phyloP scores from a whole-genome alignment of 768 basidiomycete species.

The Galerina sulciceps region DNA sequence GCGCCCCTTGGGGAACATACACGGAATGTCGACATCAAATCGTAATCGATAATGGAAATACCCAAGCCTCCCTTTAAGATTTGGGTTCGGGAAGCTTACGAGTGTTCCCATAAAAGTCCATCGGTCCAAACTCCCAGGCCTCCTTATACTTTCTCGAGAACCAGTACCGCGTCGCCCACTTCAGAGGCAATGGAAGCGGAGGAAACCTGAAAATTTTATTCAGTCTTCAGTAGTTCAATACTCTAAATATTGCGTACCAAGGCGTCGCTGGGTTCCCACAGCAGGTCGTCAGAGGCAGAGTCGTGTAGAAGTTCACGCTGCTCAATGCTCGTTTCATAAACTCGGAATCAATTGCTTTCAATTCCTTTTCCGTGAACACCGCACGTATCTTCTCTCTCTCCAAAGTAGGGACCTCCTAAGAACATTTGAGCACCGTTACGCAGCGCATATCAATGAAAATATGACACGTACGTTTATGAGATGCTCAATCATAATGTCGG shows the following conservation, averaged over 20 bases:
- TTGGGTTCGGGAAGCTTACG: not conserved
- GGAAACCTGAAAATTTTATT: constrained; percentile 27
- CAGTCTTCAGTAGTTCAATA: not conserved
- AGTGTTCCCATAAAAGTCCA: constrained; percentile 27
- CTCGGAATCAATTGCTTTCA: constrained; percentile 23
- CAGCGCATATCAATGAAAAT: not conserved
- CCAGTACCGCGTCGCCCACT: constrained; percentile 26
- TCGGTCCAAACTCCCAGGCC: constrained; percentile 34
- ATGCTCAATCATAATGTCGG: constrained; percentile 30
- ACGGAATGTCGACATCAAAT: too few relatives aligned
- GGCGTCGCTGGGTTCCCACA: constrained; percentile 21
- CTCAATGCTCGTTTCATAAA: constrained; percentile 23
- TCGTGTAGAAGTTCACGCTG: constrained; percentile 22
- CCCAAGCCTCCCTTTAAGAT: too few relatives aligned
- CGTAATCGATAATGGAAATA: too few relatives aligned
- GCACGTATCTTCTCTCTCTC: constrained; percentile 26
- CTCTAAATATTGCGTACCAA: not conserved
- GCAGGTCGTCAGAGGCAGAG: constrained; percentile 26
- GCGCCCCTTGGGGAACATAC: too few relatives aligned
- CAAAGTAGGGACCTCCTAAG: constrained; percentile 31
- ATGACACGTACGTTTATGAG: constrained; percentile 25
- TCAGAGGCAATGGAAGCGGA: constrained; percentile 26
- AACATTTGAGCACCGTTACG: not conserved
- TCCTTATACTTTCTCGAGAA: constrained; percentile 27
- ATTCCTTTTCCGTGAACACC: constrained; percentile 26